phyloP scores from a whole-genome alignment of 2,329 filamentous ascomycete genomes.

The Ophiostoma australiae region DNA sequence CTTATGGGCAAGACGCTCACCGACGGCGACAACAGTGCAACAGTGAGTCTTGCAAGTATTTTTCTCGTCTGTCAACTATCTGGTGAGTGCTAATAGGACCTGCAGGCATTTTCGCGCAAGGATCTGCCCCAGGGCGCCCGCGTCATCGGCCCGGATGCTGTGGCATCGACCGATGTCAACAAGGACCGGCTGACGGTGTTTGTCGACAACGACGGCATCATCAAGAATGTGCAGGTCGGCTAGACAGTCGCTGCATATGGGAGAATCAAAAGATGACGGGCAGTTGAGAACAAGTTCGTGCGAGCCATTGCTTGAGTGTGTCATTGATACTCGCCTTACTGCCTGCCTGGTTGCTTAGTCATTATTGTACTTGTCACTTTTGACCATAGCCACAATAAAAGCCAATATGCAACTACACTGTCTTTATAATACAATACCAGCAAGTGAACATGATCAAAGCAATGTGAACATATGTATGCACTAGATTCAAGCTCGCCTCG shows the following conservation, averaged over 20 bases:
- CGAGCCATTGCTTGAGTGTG: background rate
- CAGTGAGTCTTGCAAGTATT: conserved; percentile 37
- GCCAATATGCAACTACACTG: background rate
- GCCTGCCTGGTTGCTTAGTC: background rate
- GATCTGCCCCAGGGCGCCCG: conserved; percentile 55
- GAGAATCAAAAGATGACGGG: background rate
- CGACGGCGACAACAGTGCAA: conserved; percentile 48
- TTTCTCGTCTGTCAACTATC: too few species aligned
- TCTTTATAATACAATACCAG: background rate
- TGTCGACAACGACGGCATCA: conserved; percentile 55
- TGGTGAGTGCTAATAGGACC: conserved; percentile 1
- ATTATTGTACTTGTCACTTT: background rate
- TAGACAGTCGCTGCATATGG: conserved; percentile 31
- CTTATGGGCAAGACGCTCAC: conserved; percentile 59
- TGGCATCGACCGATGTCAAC: conserved; percentile 55
- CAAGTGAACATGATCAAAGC: background rate
- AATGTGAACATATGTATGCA: too few species aligned
- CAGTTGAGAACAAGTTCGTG: background rate
- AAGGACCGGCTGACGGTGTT: conserved; percentile 55
- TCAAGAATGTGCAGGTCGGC: conserved; percentile 55
- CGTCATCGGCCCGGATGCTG: conserved; percentile 52
- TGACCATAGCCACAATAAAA: background rate
- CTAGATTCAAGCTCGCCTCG: too few species aligned
- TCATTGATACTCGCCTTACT: background rate
- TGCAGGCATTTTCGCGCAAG: conserved; percentile 55